A percentile compares a stretch with the other conserved stretches of the same genome.
Evolutionary conservation across 257 asterid genomes (phyloP).

Genomic region (Cordia subcordata): DNA sequence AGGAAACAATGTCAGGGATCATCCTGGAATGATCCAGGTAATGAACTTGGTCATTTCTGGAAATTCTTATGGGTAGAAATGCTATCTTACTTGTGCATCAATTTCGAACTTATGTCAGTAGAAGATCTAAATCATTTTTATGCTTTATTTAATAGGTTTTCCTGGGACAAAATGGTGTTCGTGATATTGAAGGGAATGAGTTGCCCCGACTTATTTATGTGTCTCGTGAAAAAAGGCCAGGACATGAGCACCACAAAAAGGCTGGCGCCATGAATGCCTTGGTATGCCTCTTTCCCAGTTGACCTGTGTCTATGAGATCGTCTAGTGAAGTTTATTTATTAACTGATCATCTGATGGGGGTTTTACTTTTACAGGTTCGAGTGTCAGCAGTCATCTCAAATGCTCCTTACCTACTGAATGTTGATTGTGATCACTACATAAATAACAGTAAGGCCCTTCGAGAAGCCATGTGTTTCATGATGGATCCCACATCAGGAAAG

Average conservation of each 20-base stretch:
- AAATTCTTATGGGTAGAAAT: not conserved
- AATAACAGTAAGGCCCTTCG: slow-evolving; percentile 94
- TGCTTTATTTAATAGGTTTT: slow-evolving; percentile 51
- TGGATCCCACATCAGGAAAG: slow-evolving; percentile 91
- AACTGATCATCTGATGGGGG: not conserved
- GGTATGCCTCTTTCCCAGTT: slow-evolving; percentile 5
- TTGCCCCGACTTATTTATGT: slow-evolving; percentile 90
- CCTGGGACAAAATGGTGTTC: slow-evolving; percentile 85
- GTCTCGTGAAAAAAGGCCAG: slow-evolving; percentile 98
- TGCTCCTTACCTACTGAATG: slow-evolving; percentile 90
- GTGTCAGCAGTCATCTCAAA: slow-evolving; percentile 96
- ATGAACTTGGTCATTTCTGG: slow-evolving; percentile 1
- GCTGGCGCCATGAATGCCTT: slow-evolving; percentile 99
- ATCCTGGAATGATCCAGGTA: slow-evolving; percentile 99
- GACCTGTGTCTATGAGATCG: not conserved
- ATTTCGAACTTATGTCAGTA: not conserved
- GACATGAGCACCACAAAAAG: slow-evolving; percentile 89
- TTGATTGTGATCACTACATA: slow-evolving; percentile 97
- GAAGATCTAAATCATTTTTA: slow-evolving; percentile 1
- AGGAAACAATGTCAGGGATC: slow-evolving; percentile 93
- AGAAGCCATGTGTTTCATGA: slow-evolving; percentile 98
- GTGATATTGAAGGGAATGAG: slow-evolving; percentile 79
- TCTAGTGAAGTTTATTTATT: not conserved
- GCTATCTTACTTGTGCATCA: not conserved
- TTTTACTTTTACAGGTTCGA: slow-evolving; percentile 38